A percentile compares a stretch with the other conserved stretches of the same genome.
Conservation (phyloP, 140 eudicot genomes). For the Anethum foeniculum region DNA sequence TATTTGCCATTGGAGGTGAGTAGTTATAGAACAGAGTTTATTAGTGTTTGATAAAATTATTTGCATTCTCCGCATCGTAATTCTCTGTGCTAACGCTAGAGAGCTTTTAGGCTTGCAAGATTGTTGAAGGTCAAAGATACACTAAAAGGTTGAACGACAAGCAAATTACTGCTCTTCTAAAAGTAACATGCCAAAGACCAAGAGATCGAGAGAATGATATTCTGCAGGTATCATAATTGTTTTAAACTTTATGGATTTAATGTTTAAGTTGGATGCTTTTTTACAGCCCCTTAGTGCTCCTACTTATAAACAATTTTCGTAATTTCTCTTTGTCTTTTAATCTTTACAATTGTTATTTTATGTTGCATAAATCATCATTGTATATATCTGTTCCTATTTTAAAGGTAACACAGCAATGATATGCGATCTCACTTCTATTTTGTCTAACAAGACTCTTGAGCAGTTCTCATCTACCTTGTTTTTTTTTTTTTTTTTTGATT, state of each 20-base stretch:
- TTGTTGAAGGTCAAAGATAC: slow-evolving; percentile 73
- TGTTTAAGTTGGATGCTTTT: background rate
- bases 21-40: background rate
- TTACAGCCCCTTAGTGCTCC: background rate
- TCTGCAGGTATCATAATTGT: slow-evolving; percentile 35
- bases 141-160: slow-evolving; percentile 70
- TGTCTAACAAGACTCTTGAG: background rate
- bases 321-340: background rate
- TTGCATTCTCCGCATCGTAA: background rate
- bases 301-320: background rate
- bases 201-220: slow-evolving; percentile 66
- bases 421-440: background rate
- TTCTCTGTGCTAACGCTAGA: slow-evolving; percentile 7
- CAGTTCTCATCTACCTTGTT: background rate
- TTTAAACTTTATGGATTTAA: background rate
- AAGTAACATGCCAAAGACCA: slow-evolving; percentile 77
- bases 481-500: too few relatives aligned
- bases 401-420: background rate
- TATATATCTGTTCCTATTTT: background rate
- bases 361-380: background rate
- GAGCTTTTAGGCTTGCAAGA: slow-evolving; percentile 56
- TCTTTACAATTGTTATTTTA: background rate
- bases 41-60: background rate
- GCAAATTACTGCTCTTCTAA: slow-evolving; percentile 64
- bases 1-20: slow-evolving; percentile 79